Evolutionary conservation across 805 yeast genomes (phyloP), one percentile per base, ranked within the genome.

Genomic region (Metschnikowia lachancei): DNA sequence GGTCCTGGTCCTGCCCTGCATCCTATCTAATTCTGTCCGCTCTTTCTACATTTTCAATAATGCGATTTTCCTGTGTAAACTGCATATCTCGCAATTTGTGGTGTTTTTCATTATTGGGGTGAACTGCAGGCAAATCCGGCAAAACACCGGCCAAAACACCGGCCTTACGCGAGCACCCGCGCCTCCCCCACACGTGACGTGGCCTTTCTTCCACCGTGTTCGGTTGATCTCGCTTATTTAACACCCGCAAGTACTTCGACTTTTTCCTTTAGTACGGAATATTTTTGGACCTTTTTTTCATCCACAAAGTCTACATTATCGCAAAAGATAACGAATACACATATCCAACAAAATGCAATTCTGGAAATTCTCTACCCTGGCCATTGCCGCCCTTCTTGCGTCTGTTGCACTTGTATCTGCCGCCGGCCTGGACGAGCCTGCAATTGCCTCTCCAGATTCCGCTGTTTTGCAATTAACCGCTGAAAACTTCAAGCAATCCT

Each of bases 401-500:
- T 63, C 71, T 19, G 65, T 66, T 18, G 58, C 70, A 4, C 46
- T 64, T 24, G 55, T 61, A 16, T 47, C 59, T 22, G 75, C 75
- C 43, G 51, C 66, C 40, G 41, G 66, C 36, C 28, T 20, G 36
- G 77, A 66, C 38, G 83, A 77, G 26, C 80, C 77, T 11, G 95
- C 95, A 40, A 65, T 77, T 49, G 95, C 95, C 30, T 83, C 85
- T 51, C 83, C 83, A 49, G 88, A 86, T 62, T 85, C 96, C 36
- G 94, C 91, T 29, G 98, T 92, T 39, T 88, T 88, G 55, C 82
- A 86, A 64, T 78, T 92, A 54, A 79, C 86, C 32, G 69, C 82
- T 17, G 82, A 76, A 32, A 77, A 77, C 49, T 92, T 87, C 64
- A 77, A 78, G 47, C 65, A 74, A 13, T 88, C 87, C 66, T 68